A percentile compares a stretch with the other conserved stretches of the same genome.
phyloP scores from a whole-genome alignment of 805 yeast species.

The Saccharomycopsis fibuligera region DNA sequence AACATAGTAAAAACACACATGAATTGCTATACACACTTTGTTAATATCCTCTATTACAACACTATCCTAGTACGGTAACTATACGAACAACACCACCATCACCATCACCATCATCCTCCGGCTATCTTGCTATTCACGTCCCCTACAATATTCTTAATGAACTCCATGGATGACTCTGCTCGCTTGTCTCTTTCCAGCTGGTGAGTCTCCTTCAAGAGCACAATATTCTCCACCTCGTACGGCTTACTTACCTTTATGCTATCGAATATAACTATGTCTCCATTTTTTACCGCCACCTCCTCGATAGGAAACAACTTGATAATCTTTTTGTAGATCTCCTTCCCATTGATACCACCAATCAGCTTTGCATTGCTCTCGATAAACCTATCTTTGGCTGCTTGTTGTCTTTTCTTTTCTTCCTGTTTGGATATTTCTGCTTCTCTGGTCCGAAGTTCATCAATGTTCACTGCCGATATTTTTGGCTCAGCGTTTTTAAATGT shows the following conservation, averaged over 20 bases:
- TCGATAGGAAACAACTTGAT: conserved; percentile 19
- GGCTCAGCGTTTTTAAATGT: conserved; percentile 12
- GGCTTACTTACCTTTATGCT: conserved; percentile 8
- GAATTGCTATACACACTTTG: too few species aligned
- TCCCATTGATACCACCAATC: conserved; percentile 11
- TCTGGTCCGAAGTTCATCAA: conserved; percentile 9
- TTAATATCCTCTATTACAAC: too few species aligned
- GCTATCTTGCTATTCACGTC: conserved; percentile 9
- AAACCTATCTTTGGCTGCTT: conserved; percentile 5
- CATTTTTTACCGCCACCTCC: conserved; percentile 13
- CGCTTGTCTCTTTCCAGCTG: conserved; percentile 4
- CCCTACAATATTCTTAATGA: conserved; percentile 14
- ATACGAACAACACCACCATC: too few species aligned
- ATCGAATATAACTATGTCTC: conserved; percentile 6
- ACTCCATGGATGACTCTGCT: conserved; percentile 14
- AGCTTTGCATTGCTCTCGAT: conserved; percentile 6
- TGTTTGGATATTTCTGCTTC: conserved; percentile 10
- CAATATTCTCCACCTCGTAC: conserved; percentile 3
- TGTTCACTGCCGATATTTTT: conserved; percentile 2
- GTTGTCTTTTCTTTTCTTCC: conserved; percentile 13
- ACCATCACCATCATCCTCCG: not conserved
- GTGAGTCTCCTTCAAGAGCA: not conserved
- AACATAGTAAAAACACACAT: too few species aligned
- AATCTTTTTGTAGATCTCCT: conserved; percentile 16
- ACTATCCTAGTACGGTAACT: too few species aligned